Evolutionary conservation across 2,329 filamentous ascomycete species (phyloP).

Genomic region (Clonostachys byssicola): DNA sequence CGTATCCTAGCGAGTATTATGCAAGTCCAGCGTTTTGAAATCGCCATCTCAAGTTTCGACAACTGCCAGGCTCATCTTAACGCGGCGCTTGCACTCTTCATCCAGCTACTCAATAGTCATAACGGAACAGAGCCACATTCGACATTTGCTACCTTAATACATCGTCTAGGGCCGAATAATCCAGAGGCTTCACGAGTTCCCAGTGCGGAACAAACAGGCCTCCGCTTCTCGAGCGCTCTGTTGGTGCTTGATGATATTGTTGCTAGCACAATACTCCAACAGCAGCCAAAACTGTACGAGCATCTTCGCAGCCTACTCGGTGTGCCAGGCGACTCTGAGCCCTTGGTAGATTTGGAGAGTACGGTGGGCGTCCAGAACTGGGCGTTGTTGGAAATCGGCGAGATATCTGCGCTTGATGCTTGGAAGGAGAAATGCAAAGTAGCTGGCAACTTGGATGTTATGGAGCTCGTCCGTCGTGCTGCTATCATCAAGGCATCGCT

Average conservation of each 20-base stretch:
- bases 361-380: neutral
- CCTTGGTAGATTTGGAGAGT: neutral
- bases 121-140: too few species aligned
- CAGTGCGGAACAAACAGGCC: constrained; percentile 26
- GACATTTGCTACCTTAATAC: too few species aligned
- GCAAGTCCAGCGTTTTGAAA: too few species aligned
- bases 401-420: neutral
- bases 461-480: too few species aligned
- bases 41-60: too few species aligned
- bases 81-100: too few species aligned
- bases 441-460: neutral
- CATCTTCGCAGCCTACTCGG: neutral
- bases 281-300: neutral
- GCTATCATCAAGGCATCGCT: too few species aligned
- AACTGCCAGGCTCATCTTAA: too few species aligned
- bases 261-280: neutral
- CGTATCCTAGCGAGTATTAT: too few species aligned
- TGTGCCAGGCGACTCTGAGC: neutral
- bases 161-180: too few species aligned
- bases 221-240: constrained; percentile 24
- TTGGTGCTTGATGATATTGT: constrained; percentile 17
- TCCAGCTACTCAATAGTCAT: too few species aligned
- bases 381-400: neutral
- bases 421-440: neutral
- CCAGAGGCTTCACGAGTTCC: too few species aligned